Evolutionary conservation across 345 rosid species (phyloP).

Genomic region (Citrus cavaleriei): DNA sequence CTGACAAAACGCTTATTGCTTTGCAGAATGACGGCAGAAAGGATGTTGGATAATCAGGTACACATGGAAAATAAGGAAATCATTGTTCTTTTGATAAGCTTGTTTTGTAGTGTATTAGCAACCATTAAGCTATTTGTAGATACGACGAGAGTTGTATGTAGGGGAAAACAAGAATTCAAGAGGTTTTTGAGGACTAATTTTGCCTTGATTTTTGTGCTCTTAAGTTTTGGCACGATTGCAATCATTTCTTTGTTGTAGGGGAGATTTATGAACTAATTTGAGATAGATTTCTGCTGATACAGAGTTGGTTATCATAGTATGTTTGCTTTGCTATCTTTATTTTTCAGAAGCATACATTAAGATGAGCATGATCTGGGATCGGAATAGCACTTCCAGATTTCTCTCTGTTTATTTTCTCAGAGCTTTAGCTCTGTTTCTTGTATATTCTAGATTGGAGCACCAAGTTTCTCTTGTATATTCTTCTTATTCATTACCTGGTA

Average conservation of each 20-base stretch:
- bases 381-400: not conserved
- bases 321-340: not conserved
- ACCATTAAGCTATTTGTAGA: constrained; percentile 34
- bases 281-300: not conserved
- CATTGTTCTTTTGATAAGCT: constrained; percentile 31
- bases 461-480: too few relatives aligned
- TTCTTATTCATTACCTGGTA: too few relatives aligned
- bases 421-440: too few relatives aligned
- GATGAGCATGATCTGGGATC: not conserved
- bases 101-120: constrained; percentile 33
- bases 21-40: constrained; percentile 39
- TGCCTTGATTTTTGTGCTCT: constrained; percentile 22
- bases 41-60: constrained; percentile 28
- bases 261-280: not conserved
- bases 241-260: constrained; percentile 23
- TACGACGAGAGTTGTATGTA: constrained; percentile 19
- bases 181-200: constrained; percentile 12
- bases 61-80: constrained; percentile 47
- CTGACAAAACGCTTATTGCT: not conserved
- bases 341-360: not conserved
- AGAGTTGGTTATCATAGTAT: not conserved
- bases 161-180: constrained; percentile 11
- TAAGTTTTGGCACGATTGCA: constrained; percentile 22
- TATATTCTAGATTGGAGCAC: too few relatives aligned
- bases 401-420: too few relatives aligned